Conservation (phyloP, 768 basidiomycete species). For the Mycena maculata region DNA sequence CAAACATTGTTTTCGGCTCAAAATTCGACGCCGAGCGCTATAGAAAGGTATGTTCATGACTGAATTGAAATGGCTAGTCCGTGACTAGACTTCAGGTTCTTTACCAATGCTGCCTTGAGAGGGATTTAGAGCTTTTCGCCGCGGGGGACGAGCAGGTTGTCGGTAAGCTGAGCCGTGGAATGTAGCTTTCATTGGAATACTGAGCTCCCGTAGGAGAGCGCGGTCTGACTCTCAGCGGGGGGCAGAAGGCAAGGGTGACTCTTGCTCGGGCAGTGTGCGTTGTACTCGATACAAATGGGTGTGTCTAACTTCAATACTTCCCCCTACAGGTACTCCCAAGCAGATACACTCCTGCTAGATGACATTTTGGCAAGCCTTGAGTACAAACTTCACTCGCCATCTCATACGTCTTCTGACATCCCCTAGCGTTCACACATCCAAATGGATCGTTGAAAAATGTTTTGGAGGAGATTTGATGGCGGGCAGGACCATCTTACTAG, state of each 20-base stretch:
- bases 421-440: conserved; percentile 74
- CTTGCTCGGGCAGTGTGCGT: conserved; percentile 62
- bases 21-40: conserved; percentile 83
- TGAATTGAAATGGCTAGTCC: background rate
- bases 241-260: conserved; percentile 61
- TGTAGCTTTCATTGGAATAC: background rate
- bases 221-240: conserved; percentile 56
- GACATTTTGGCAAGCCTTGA: conserved; percentile 77
- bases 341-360: conserved; percentile 75
- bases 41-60: conserved; percentile 49
- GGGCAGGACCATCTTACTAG: conserved; percentile 87
- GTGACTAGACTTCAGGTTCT: background rate
- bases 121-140: conserved; percentile 75
- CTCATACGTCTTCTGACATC: background rate
- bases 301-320: too few relatives aligned
- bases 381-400: background rate
- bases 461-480: conserved; percentile 81
- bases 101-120: conserved; percentile 75
- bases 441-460: conserved; percentile 86
- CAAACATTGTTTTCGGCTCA: conserved; percentile 87
- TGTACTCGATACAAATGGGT: too few relatives aligned
- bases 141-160: conserved; percentile 60
- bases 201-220: conserved; percentile 62
- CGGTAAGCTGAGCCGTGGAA: conserved; percentile 6
- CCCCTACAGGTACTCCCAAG: conserved; percentile 52